Conservation (phyloP, 1,284 basidiomycete species). For the Ceratobasidium sp. region DNA sequence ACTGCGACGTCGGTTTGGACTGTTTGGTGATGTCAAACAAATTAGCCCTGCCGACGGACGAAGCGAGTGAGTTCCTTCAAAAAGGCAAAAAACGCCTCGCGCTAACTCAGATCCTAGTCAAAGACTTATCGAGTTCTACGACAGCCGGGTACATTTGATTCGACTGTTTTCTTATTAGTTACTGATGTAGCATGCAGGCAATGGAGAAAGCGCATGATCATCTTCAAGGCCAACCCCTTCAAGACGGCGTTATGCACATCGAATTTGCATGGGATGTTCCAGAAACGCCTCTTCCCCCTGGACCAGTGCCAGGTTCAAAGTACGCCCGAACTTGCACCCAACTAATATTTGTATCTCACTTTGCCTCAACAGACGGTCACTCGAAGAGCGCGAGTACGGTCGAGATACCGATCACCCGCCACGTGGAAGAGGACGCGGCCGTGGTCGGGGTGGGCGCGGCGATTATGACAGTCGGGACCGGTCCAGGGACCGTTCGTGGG, state of each 20-base stretch:
- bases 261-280: slow-evolving; percentile 85
- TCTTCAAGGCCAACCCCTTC: slow-evolving; percentile 76
- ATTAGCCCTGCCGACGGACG: slow-evolving; percentile 72
- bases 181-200: slow-evolving; percentile 55
- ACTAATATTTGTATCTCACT: no score
- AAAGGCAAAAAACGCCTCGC: background rate
- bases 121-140: slow-evolving; percentile 87
- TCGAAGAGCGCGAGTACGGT: slow-evolving; percentile 41
- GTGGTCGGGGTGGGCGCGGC: slow-evolving; percentile 44
- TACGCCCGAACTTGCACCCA: slow-evolving; percentile 45
- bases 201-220: slow-evolving; percentile 81
- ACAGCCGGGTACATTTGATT: slow-evolving; percentile 68
- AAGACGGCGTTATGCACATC: slow-evolving; percentile 88
- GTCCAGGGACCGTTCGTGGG: slow-evolving; percentile 28
- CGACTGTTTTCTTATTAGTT: background rate
- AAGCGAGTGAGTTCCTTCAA: slow-evolving; percentile 64
- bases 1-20: slow-evolving; percentile 80
- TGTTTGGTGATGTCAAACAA: slow-evolving; percentile 89
- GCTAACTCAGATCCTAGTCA: slow-evolving; percentile 58
- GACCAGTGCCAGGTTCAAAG: slow-evolving; percentile 49
- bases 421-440: slow-evolving; percentile 50
- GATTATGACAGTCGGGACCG: slow-evolving; percentile 32
- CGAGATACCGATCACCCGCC: slow-evolving; percentile 59
- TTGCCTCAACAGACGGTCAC: slow-evolving; percentile 30
- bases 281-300: slow-evolving; percentile 49